Evolutionary conservation across 306 rosid genomes (phyloP).

Genomic region (Amphicarpaea edgeworthii): DNA sequence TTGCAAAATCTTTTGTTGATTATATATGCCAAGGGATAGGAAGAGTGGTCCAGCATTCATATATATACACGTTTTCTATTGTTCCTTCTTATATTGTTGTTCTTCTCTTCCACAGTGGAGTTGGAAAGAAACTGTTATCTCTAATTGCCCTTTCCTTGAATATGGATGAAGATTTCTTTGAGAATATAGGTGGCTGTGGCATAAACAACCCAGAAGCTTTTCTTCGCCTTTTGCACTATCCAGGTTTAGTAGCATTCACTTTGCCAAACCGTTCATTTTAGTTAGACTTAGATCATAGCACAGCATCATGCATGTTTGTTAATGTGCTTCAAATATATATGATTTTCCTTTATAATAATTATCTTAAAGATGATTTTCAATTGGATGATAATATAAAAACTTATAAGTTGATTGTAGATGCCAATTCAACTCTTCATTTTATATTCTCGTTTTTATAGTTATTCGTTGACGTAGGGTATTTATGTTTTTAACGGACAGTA

Average conservation of each 20-base stretch:
- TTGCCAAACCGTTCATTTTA: background rate
- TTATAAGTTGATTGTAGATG: too few species aligned
- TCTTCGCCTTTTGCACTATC: background rate
- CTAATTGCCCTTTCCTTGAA: slow-evolving; percentile 11
- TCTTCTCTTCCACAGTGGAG: background rate
- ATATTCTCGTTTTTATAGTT: background rate
- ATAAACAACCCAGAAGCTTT: background rate
- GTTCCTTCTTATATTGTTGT: background rate
- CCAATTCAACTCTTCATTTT: background rate
- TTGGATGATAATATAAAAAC: too few species aligned
- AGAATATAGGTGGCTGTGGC: background rate
- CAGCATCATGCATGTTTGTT: background rate
- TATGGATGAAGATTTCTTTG: background rate
- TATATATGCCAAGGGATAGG: too few species aligned
- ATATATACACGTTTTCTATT: background rate
- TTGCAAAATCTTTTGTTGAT: too few species aligned
- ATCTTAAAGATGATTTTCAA: background rate
- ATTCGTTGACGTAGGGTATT: background rate
- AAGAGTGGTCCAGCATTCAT: background rate
- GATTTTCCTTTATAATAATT: too few species aligned
- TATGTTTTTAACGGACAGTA: too few species aligned
- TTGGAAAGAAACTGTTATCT: background rate
- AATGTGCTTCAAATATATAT: background rate
- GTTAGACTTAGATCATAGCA: background rate
- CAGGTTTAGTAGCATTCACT: background rate